A percentile compares a stretch with the other conserved stretches of the same genome.
These are phyloP conservation scores for Cocos nucifera DNA, from an alignment of 176 grass and related monocot species.

Conservation along the genomic window DNA sequence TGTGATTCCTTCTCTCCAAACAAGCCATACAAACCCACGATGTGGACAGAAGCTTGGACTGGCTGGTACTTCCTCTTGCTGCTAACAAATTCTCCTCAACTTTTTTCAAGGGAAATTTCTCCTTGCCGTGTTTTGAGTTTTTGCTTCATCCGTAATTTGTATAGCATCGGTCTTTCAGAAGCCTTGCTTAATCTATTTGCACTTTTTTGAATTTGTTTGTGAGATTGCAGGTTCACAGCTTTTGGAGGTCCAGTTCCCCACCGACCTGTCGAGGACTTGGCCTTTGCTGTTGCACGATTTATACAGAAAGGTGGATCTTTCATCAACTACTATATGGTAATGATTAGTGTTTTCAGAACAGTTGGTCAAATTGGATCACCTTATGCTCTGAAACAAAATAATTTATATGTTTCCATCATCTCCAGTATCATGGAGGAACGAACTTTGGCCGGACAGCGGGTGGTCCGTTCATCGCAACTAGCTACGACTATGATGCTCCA, in stretches of 20 bases:
- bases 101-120: neutral
- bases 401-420: conserved; percentile 13
- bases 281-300: conserved; percentile 72
- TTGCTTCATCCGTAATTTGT: too few relatives aligned
- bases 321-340: conserved; percentile 96
- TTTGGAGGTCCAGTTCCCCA: conserved; percentile 72
- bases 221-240: conserved; percentile 51
- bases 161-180: too few relatives aligned
- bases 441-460: conserved; percentile 86
- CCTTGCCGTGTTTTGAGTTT: too few relatives aligned
- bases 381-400: conserved; percentile 13
- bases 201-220: too few relatives aligned
- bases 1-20: conserved; percentile 89
- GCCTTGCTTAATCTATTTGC: too few relatives aligned
- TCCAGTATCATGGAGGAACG: conserved; percentile 93
- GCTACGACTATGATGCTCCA: conserved; percentile 91
- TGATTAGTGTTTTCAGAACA: conserved; percentile 4
- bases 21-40: conserved; percentile 48
- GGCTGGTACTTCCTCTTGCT: conserved; percentile 45
- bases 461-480: conserved; percentile 84
- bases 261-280: conserved; percentile 73
- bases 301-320: conserved; percentile 92
- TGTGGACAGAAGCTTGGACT: conserved; percentile 98
- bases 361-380: neutral
- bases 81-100: neutral